Evolutionary conservation across 176 grass and related monocot species (phyloP), one percentile per base, ranked within the genome.

Genomic region (Carex cristatella): DNA sequence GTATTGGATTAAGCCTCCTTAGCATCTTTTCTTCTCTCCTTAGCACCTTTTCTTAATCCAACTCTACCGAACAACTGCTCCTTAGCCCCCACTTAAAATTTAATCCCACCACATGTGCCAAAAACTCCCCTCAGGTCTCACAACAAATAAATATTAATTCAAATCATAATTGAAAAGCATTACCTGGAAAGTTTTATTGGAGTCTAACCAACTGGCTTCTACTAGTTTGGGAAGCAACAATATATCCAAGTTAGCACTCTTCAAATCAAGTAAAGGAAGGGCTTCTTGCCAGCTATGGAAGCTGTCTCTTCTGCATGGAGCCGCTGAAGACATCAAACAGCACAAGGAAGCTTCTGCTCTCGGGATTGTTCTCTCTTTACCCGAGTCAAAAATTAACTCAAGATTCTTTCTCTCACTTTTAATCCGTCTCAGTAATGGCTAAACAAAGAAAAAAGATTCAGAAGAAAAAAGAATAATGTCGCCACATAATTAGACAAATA

Each of bases 251-350:
- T 83, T 91, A 89, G 91, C 86, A 79, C 92, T 94, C 88, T 90
- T 98, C 69, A 98, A 81, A 83, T 98, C 92, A 80, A 94, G 89
- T 79, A 98, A 90, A 85, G 91, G 88, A 87, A 98, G 84, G 81
- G 87, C 87, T 4, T 81, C 79, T 79, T 89, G 68, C 95, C 92
- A 98, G 85, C 85, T 83, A 10, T 63, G 74, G 76, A 98, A 92
- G 76, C 86, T 85, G 31, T 79, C 55, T 54, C 71, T 85, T 69
- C 82, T 88, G 60, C 66, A 77, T 65, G 94, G 81, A 82, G 82
- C 80, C 48, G 86, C 79, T 8, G 88, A 86, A 80, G 91, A 93
- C 66, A 89, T 63, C 67, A 90, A 85, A 65, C 95, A 98, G 86
- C 92, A 98, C 33, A n/a, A 46, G 33, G 89, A 86, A 55, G 61